Conservation (phyloP, 305 asterid genomes). For the Fraxinus sp. region DNA sequence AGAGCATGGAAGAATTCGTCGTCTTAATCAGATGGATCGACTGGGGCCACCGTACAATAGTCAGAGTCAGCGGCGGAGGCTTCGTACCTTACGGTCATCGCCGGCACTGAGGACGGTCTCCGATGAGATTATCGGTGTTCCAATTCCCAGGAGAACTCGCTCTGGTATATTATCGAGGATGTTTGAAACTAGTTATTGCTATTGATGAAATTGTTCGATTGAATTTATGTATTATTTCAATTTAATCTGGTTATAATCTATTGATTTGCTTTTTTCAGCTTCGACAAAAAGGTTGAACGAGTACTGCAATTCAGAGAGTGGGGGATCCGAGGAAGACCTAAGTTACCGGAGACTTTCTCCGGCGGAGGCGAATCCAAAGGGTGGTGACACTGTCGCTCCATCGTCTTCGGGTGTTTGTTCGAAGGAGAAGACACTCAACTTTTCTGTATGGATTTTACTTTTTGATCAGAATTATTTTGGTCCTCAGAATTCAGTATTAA, state of each 20-base stretch:
- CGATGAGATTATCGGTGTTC: conserved; percentile 48
- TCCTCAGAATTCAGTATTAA: not conserved
- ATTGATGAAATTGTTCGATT: not conserved
- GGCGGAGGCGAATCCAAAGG: conserved; percentile 24
- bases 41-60: conserved; percentile 30
- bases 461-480: not conserved
- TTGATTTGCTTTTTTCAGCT: conserved; percentile 28
- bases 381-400: conserved; percentile 23
- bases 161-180: conserved; percentile 36
- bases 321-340: conserved; percentile 34
- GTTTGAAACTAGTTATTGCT: not conserved
- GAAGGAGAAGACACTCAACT: conserved; percentile 43
- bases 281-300: conserved; percentile 43
- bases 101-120: conserved; percentile 33
- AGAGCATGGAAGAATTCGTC: conserved; percentile 32
- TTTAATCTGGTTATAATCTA: not conserved
- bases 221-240: not conserved
- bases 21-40: conserved; percentile 27
- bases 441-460: conserved; percentile 12
- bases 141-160: conserved; percentile 60
- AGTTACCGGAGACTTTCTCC: conserved; percentile 35
- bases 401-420: conserved; percentile 35
- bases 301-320: conserved; percentile 34
- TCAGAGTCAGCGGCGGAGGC: conserved; percentile 28
- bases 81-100: conserved; percentile 41